A percentile compares a stretch with the other conserved stretches of the same genome.
phyloP scores from a whole-genome alignment of 345 rosid genomes.

The Tarenaya hassleriana region DNA sequence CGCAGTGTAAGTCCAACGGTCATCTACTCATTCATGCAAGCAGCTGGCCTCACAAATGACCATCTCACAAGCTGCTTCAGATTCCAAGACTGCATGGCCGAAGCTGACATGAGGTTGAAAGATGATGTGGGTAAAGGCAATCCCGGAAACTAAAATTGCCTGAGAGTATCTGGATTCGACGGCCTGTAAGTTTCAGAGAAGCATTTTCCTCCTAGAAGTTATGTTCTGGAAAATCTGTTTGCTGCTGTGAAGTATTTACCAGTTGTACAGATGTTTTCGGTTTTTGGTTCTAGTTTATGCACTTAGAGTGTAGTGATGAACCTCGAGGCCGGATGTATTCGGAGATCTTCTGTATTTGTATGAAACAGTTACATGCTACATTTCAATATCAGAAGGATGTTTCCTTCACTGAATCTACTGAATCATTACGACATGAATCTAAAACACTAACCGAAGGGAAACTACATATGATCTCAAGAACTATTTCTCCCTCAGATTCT shows the following conservation, averaged over 20 bases:
- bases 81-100: slow-evolving; percentile 63
- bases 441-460: slow-evolving; percentile 12
- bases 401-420: slow-evolving; percentile 10
- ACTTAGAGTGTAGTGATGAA: slow-evolving; percentile 20
- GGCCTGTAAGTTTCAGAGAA: too few species aligned
- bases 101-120: slow-evolving; percentile 27
- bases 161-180: too few species aligned
- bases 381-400: slow-evolving; percentile 18
- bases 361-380: slow-evolving; percentile 21
- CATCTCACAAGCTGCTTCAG: slow-evolving; percentile 85
- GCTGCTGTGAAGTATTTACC: too few species aligned
- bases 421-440: background rate
- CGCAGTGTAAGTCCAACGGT: slow-evolving; percentile 86
- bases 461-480: slow-evolving; percentile 1
- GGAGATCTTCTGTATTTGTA: slow-evolving; percentile 14
- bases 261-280: background rate
- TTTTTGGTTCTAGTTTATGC: slow-evolving; percentile 14
- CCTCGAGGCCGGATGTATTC: slow-evolving; percentile 20
- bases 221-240: too few species aligned
- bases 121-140: too few species aligned
- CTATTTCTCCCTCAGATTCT: slow-evolving; percentile 40
- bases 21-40: slow-evolving; percentile 92
- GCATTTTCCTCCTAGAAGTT: too few species aligned
- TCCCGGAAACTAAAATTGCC: too few species aligned
- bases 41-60: slow-evolving; percentile 69